phyloP scores from a whole-genome alignment of 192 early-diverging fungal genomes.

The Coemansia sp. region DNA sequence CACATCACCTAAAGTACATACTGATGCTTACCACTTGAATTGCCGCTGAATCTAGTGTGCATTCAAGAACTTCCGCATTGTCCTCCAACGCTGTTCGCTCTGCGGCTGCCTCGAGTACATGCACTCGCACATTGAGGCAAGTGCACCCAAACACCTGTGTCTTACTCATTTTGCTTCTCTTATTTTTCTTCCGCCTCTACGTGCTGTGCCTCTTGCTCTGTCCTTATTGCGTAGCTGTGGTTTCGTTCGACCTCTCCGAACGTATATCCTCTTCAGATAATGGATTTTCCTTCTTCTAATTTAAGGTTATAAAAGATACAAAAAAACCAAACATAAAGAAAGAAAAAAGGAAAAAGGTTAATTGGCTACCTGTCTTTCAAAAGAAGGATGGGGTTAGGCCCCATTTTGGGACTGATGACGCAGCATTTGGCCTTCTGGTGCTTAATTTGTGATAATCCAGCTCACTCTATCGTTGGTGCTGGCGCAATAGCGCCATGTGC shows the following conservation, averaged over 20 bases:
- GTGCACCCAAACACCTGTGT: slow-evolving; percentile 20
- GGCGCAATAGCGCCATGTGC: not conserved
- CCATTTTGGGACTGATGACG: not conserved
- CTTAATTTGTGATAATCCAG: too few relatives aligned
- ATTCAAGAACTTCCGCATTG: slow-evolving; percentile 40
- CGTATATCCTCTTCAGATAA: not conserved
- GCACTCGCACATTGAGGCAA: slow-evolving; percentile 46
- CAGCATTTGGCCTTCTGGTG: not conserved
- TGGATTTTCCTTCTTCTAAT: not conserved
- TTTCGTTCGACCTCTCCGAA: too few relatives aligned
- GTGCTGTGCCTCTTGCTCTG: slow-evolving; percentile 1
- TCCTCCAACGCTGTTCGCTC: slow-evolving; percentile 36
- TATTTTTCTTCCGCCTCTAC: slow-evolving; percentile 5
- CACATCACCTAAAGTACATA: not conserved
- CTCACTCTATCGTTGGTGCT: too few relatives aligned
- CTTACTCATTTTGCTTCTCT: slow-evolving; percentile 14
- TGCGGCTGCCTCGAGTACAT: slow-evolving; percentile 20
- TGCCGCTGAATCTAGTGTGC: slow-evolving; percentile 28
- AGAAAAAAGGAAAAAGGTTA: not conserved
- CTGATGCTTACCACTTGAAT: slow-evolving; percentile 42
- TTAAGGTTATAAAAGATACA: slow-evolving; percentile 4
- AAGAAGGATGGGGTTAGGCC: not conserved
- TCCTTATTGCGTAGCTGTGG: not conserved
- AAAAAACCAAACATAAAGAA: slow-evolving; percentile 18
- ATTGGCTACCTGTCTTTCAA: not conserved